Base-by-base conservation (phyloP, 1,284 basidiomycete species). In the Austroboletus novae-zelandiae region DNA sequence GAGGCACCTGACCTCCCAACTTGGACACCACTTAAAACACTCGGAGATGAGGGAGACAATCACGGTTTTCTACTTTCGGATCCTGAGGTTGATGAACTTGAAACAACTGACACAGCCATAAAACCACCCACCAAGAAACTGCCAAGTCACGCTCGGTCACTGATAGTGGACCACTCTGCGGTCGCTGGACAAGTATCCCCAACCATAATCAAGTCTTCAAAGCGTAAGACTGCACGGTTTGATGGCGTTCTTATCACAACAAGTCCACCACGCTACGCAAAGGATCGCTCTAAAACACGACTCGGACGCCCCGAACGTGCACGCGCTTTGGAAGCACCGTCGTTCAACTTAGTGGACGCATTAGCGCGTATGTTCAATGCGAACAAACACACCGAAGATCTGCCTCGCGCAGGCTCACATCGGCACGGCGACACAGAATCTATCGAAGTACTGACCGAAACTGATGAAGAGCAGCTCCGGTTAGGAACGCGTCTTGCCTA, bases 361-460 rank as follows among this genome's bases (percentile, higher is more conserved):
- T 45, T 65, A 18, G 34, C 58, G 20, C 55, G 40, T 11, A 65
- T 64, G 18, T 65, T 68, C 20, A 23, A 59, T 15, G 65, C 65
- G 5, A 68, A 68, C 43, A 59, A n/a, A 30, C 23, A 63, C 9
- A 15, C 31, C 9, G 53, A 57, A 1, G 13, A 5, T 49, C 50
- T 6, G 11, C n/a, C 49, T 14, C 52, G 30, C 41, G 5, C 15
- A 7, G 25, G 14, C 10, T 32, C 34, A 10, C 31, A 25, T 20
- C 39, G 11, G 9, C 32, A 34, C 6, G 42, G 47, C 10, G 47
- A 47, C 23, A 59, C 52, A 9, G 64, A 64, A 4, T 2, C 36
- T 11, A 46, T 20, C 0, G 62, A 61, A 39, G 54, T 30, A 10
- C 11, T 52, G 1, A 66, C 56, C 11, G 62, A 64, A 45, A 47